Evolutionary conservation across 2,329 filamentous ascomycete genomes (phyloP), one percentile per base, ranked within the genome.

Genomic region (Fusarium graminum): DNA sequence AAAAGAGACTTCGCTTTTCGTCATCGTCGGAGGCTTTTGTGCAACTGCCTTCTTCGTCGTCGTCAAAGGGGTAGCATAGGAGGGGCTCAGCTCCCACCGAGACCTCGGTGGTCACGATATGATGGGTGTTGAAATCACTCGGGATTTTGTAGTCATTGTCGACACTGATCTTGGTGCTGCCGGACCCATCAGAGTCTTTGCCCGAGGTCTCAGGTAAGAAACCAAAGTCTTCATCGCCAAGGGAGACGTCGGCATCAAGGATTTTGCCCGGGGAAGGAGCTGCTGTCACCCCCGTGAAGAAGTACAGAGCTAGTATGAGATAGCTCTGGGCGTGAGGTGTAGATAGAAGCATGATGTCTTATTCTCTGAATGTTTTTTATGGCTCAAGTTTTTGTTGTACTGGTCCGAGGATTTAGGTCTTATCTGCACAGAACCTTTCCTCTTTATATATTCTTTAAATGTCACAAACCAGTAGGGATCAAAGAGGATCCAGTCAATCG

Each of bases 341-440:
- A 34, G 62, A 45, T 10, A 61, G 36, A 40, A 68, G 59, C 69
- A 72, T 72, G 8, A 29, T 52, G 28, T 12, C 16, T 16, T 29
- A 11, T 30, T 32, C 34, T 41, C 22, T 2, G 12, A n/a, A 22
- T 7, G 26, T 28, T 12, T 4, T 36, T n/a, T 28, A 19, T 13
- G 14, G 29, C 26, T 19, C 9, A 3, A 3, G 22, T 19, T 36
- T 8, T n/a, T 36, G 34, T 36, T 36, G 16, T n/a, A 9, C 7
- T n/a, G 16, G 2, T n/a, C n/a, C 26, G 7, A 19, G 7, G 0
- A n/a, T 34, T n/a, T 26, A 5, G 16, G 4, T 0, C 11, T 2
- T 5, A 17, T 22, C 16, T 12, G 8, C 3, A 19, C 5, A 13
- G 3, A 26, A 8, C 6, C 29, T n/a, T 16, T 1, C 12, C 7